Percentiles rank a stretch among this genome's conserved stretches.
phyloP scores from a whole-genome alignment of 371 early-diverging fungal genomes.

The Mortierella polycephala region DNA sequence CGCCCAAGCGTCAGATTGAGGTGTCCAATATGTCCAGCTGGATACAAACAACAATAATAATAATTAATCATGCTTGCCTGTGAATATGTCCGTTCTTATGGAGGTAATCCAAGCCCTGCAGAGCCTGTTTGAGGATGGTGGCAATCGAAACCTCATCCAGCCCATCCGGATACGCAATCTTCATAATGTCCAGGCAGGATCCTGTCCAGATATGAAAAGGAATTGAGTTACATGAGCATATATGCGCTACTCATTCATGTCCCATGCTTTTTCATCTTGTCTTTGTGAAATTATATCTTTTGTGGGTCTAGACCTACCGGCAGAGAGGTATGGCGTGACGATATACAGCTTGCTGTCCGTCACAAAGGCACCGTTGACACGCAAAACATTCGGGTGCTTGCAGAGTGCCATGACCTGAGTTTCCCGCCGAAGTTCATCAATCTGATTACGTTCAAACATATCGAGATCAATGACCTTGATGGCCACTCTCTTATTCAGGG shows the following conservation, averaged over 20 bases:
- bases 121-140: constrained; percentile 86
- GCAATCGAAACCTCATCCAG: constrained; percentile 86
- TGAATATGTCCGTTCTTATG: constrained; percentile 92
- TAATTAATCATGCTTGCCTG: constrained; percentile 40
- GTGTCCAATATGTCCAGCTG: neutral
- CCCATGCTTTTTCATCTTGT: neutral
- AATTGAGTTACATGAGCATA: neutral
- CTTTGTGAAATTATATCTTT: neutral
- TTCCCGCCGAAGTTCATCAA: constrained; percentile 91
- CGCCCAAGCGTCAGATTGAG: neutral
- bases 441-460: constrained; percentile 93
- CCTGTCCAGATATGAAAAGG: constrained; percentile 53
- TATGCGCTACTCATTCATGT: neutral
- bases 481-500: constrained; percentile 76
- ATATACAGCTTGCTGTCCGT: constrained; percentile 83
- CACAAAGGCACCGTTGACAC: constrained; percentile 87
- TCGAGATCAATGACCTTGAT: constrained; percentile 93
- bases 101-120: constrained; percentile 87
- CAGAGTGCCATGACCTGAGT: constrained; percentile 90
- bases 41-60: neutral
- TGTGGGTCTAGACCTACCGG: constrained; percentile 58
- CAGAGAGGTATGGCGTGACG: constrained; percentile 84
- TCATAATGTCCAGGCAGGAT: constrained; percentile 92
- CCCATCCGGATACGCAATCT: constrained; percentile 82
- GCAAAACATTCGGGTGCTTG: constrained; percentile 86